Evolutionary conservation across 83 land plant species (phyloP).

Genomic region (Diphasiastrum complanatum): DNA sequence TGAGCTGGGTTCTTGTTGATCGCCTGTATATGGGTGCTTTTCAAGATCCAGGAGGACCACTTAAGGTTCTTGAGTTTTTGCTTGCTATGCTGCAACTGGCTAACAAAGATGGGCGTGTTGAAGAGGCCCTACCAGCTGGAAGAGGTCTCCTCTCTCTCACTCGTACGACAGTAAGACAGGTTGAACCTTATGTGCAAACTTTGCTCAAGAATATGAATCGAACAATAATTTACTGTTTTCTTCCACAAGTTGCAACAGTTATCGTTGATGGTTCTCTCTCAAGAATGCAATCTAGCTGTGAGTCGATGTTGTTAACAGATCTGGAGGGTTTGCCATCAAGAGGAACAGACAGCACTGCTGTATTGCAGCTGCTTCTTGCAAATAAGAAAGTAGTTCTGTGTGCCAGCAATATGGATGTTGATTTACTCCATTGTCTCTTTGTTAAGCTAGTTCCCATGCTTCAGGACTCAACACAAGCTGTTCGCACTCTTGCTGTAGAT

Average conservation of each 20-base stretch:
- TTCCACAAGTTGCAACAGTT: slow-evolving; percentile 40
- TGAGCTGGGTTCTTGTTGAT: slow-evolving; percentile 86
- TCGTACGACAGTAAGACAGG: slow-evolving; percentile 60
- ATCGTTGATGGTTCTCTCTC: slow-evolving; percentile 2
- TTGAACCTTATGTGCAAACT: slow-evolving; percentile 76
- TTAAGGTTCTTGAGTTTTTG: slow-evolving; percentile 81
- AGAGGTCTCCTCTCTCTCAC: slow-evolving; percentile 77
- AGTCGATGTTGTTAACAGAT: slow-evolving; percentile 1
- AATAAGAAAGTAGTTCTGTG: slow-evolving; percentile 79
- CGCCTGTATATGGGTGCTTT: slow-evolving; percentile 98
- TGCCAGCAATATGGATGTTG: slow-evolving; percentile 78
- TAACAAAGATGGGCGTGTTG: slow-evolving; percentile 88
- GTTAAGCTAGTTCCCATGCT: slow-evolving; percentile 77
- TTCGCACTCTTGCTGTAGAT: slow-evolving; percentile 56
- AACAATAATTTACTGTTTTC: slow-evolving; percentile 82
- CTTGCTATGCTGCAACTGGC: slow-evolving; percentile 91
- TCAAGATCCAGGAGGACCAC: slow-evolving; percentile 57
- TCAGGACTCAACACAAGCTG: slow-evolving; percentile 52
- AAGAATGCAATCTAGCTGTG: slow-evolving; percentile 21
- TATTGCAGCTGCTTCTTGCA: slow-evolving; percentile 78
- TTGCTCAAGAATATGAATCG: slow-evolving; percentile 85
- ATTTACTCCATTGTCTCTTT: slow-evolving; percentile 75
- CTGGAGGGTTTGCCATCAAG: slow-evolving; percentile 5
- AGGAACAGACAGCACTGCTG: slow-evolving; percentile 45
- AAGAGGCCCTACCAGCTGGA: slow-evolving; percentile 61